Percentiles rank a stretch among this genome's conserved stretches.
Evolutionary conservation across 2,329 filamentous ascomycete genomes (phyloP).

Genomic region (Acrocalymma vagum): DNA sequence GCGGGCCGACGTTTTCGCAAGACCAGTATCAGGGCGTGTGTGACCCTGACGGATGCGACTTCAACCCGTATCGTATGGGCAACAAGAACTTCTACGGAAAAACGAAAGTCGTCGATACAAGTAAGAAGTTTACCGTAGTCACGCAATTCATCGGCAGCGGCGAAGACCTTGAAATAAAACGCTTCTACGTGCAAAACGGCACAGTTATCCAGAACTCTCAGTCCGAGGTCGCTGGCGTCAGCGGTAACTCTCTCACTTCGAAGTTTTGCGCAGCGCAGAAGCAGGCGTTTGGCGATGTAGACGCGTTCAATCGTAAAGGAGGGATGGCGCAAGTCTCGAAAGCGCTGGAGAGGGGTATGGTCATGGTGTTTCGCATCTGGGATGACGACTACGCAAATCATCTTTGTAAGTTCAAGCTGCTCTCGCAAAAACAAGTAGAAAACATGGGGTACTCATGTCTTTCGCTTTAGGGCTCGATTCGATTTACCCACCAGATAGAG

Average conservation of each 20-base stretch:
- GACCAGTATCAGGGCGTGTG: constrained; percentile 67
- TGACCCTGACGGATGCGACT: constrained; percentile 72
- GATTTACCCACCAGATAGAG: constrained; percentile 59
- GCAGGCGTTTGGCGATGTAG: constrained; percentile 60
- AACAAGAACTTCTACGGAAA: constrained; percentile 67
- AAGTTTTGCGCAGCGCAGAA: constrained; percentile 65
- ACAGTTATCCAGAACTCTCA: constrained; percentile 54
- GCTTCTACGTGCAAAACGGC: constrained; percentile 57
- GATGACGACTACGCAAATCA: constrained; percentile 71
- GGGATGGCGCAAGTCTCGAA: constrained; percentile 62
- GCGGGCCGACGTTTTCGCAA: constrained; percentile 52
- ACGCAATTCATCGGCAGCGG: constrained; percentile 55
- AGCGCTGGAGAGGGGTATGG: constrained; percentile 65
- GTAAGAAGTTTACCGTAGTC: constrained; percentile 50
- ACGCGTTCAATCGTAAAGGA: constrained; percentile 62
- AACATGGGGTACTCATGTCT: too few relatives aligned
- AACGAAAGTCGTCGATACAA: constrained; percentile 52
- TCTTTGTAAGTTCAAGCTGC: too few relatives aligned
- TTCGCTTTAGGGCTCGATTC: too few relatives aligned
- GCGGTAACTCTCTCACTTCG: constrained; percentile 61
- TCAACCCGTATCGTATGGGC: constrained; percentile 72
- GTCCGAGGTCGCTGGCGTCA: constrained; percentile 53
- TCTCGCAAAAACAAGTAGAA: too few relatives aligned
- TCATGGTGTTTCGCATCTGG: constrained; percentile 67
- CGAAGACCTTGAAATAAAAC: constrained; percentile 54